Evolutionary conservation across 2,329 filamentous ascomycete species (phyloP), one percentile per base, ranked within the genome.

Genomic region (Colletotrichum sp.): DNA sequence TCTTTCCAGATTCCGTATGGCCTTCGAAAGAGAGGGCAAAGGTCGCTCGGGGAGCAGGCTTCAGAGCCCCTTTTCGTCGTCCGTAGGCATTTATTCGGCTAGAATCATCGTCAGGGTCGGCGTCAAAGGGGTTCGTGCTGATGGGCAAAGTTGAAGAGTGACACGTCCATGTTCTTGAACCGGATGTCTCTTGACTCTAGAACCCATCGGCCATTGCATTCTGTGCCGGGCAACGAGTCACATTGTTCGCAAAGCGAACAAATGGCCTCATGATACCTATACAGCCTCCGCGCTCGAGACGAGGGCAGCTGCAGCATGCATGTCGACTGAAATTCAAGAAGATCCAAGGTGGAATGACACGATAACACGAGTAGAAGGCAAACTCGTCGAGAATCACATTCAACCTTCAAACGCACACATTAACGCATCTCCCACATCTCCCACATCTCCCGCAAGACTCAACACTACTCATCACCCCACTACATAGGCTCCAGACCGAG

Each of bases 191-290:
- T 21, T 52, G 44, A 21, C 39, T 0, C 39, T n/a, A 52, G n/a
- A 52, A 52, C 8, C 1, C 3, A 0, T 10, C 0, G 10, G 12
- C 0, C 18, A 13, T 0, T 21, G n/a, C 10, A 21, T 52, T 49
- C n/a, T 52, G 44, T 49, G 1, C n/a, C 44, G 10, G 44, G 2
- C 0, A 49, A 21, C 9, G 6, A 7, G 10, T 13, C 44, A 3
- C n/a, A 13, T 52, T 13, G 6, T 12, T 6, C 6, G n/a, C 6
- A 13, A 10, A 52, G 10, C n/a, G 44, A 52, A 52, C 28, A 52
- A 13, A 49, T 49, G 39, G 39, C 39, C 44, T 21, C 7, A 36
- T 36, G 15, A 36, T 16, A 36, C 34, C 15, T 36, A 8, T 36
- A 36, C 8, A 36, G 34, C 15, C 34, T 52, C 44, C 44, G n/a